phyloP scores from a whole-genome alignment of 1,139 yeast species.

The Blastobotrys proliferans region DNA sequence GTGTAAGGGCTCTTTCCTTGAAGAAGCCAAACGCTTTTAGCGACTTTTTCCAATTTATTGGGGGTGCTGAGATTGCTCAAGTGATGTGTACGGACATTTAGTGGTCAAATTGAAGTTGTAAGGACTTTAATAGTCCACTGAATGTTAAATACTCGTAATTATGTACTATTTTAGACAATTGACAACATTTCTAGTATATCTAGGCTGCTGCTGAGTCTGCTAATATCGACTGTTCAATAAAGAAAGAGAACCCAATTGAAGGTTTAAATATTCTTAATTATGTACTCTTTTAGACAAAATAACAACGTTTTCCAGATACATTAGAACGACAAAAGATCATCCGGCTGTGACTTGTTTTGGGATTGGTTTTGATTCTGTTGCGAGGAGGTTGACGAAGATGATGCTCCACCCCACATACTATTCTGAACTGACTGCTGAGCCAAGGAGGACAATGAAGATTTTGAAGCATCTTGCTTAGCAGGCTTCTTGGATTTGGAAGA shows the following conservation, averaged over 20 bases:
- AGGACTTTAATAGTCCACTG: no score
- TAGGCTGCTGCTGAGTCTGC: no score
- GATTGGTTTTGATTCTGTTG: neutral
- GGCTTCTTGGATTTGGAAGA: slow-evolving; percentile 34
- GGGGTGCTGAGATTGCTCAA: no score
- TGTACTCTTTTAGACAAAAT: neutral
- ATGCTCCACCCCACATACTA: slow-evolving; percentile 33
- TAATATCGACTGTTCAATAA: no score
- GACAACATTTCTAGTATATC: no score
- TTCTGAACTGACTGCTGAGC: slow-evolving; percentile 32
- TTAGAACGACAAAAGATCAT: slow-evolving; percentile 27
- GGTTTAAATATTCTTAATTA: neutral
- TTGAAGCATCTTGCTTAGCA: slow-evolving; percentile 3
- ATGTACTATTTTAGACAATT: no score
- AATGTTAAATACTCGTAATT: no score
- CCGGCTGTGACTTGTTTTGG: slow-evolving; percentile 11
- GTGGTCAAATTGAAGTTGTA: no score
- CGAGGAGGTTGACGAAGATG: slow-evolving; percentile 14
- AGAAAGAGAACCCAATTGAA: neutral
- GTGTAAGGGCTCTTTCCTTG: neutral
- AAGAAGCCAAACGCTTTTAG: neutral
- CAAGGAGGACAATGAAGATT: slow-evolving; percentile 25
- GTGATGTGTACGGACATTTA: no score
- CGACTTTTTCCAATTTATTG: neutral
- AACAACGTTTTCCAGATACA: neutral